Conservation (phyloP, 2,329 filamentous ascomycete genomes). For the Exophiala calicioides region DNA sequence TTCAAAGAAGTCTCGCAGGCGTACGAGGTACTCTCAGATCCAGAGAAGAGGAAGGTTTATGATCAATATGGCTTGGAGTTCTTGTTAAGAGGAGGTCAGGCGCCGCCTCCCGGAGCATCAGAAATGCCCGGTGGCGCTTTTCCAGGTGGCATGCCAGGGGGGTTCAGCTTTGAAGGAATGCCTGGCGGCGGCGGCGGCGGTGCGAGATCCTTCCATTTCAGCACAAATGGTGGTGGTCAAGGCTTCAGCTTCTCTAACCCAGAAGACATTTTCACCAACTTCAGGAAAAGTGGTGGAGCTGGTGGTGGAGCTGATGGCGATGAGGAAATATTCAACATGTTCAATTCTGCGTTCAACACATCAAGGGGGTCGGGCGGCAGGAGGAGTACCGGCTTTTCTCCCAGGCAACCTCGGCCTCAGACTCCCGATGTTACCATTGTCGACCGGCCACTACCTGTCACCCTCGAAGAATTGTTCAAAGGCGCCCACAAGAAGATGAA, state of each 20-base stretch:
- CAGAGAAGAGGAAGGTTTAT: constrained; percentile 93
- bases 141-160: constrained; percentile 52
- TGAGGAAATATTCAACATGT: constrained; percentile 58
- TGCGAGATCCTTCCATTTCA: constrained; percentile 53
- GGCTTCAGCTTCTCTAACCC: constrained; percentile 84
- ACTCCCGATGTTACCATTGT: constrained; percentile 89
- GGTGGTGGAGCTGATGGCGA: constrained; percentile 53
- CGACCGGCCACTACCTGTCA: constrained; percentile 76
- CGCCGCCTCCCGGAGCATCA: constrained; percentile 62
- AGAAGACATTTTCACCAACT: constrained; percentile 81
- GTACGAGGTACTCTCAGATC: constrained; percentile 96
- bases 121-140: constrained; percentile 50
- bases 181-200: constrained; percentile 56
- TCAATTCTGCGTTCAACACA: constrained; percentile 47
- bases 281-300: constrained; percentile 63
- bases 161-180: constrained; percentile 50
- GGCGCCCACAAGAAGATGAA: constrained; percentile 96
- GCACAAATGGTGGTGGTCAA: constrained; percentile 50
- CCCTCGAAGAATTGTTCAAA: constrained; percentile 83
- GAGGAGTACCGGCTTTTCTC: constrained; percentile 35
- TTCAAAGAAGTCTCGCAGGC: constrained; percentile 98
- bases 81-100: constrained; percentile 75
- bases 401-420: constrained; percentile 34
- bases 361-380: constrained; percentile 42
- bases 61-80: constrained; percentile 95